Evolutionary conservation across 768 basidiomycete species (phyloP).

Genomic region (Jaapia argillacea): DNA sequence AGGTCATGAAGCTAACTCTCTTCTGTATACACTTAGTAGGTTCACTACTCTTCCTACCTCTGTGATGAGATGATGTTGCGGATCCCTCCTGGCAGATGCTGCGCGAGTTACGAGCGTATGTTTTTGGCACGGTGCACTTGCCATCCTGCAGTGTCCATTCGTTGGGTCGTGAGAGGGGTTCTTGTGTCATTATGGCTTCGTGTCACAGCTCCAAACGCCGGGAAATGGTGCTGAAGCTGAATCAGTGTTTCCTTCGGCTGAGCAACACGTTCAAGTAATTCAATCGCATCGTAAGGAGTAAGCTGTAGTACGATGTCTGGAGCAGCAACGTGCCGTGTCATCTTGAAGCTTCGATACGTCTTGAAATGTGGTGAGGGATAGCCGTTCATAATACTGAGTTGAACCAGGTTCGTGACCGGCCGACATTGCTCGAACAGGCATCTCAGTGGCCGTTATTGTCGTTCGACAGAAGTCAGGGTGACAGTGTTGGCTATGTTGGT

Average conservation of each 20-base stretch:
- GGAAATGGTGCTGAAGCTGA: not conserved
- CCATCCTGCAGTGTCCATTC: not conserved
- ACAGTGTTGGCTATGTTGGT: no score
- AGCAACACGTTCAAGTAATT: not conserved
- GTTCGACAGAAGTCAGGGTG: no score
- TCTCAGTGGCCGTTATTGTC: not conserved
- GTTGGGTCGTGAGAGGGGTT: not conserved
- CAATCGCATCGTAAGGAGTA: slow-evolving; percentile 1
- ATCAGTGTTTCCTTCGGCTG: not conserved
- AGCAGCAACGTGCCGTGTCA: slow-evolving; percentile 3
- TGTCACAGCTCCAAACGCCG: slow-evolving; percentile 1
- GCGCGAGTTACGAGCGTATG: not conserved
- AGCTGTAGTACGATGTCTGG: slow-evolving; percentile 8
- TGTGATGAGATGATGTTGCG: not conserved
- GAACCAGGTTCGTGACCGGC: no score
- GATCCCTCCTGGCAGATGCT: not conserved
- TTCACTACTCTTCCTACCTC: slow-evolving; percentile 14
- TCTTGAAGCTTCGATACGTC: not conserved
- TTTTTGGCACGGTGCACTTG: not conserved
- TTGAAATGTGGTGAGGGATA: not conserved
- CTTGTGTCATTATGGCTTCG: not conserved
- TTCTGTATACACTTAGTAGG: slow-evolving; percentile 20
- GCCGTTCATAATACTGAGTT: not conserved
- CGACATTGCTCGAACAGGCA: not conserved
- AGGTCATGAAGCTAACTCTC: no score